A percentile compares a stretch with the other conserved stretches of the same genome.
phyloP scores from a whole-genome alignment of 345 rosid genomes.

The Pelargonium nanum region DNA sequence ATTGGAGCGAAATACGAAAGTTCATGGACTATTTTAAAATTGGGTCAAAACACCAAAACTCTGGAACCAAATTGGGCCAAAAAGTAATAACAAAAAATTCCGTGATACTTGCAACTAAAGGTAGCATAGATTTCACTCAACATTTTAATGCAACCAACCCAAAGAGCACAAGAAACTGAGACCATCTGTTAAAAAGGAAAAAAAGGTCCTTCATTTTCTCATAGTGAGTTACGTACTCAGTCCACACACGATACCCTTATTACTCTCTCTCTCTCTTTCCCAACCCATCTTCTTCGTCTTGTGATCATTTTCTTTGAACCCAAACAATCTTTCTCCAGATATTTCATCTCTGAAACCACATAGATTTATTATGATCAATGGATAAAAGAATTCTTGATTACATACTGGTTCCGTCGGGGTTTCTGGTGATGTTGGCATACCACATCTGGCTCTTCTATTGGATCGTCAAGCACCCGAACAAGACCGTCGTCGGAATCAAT shows the following conservation, averaged over 20 bases:
- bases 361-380: conserved; percentile 27
- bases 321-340: not conserved
- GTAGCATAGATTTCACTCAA: too few species aligned
- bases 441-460: conserved; percentile 68
- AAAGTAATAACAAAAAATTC: too few species aligned
- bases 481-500: conserved; percentile 65
- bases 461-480: conserved; percentile 45
- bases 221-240: too few species aligned
- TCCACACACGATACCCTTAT: too few species aligned
- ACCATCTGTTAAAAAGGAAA: conserved; percentile 14
- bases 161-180: too few species aligned
- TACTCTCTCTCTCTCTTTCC: conserved; percentile 2
- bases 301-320: not conserved
- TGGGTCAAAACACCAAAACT: too few species aligned
- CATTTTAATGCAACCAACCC: too few species aligned
- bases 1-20: too few species aligned
- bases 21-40: too few species aligned
- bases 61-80: too few species aligned
- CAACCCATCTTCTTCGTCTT: too few species aligned
- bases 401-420: conserved; percentile 52
- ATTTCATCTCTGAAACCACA: not conserved
- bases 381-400: conserved; percentile 44
- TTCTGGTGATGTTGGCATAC: conserved; percentile 39
- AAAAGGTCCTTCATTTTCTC: not conserved
- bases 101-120: too few species aligned